Base-by-base conservation (phyloP, 225 moss, liverwort and hornwort genomes). In the Rhytidiadelphus loreus region DNA sequence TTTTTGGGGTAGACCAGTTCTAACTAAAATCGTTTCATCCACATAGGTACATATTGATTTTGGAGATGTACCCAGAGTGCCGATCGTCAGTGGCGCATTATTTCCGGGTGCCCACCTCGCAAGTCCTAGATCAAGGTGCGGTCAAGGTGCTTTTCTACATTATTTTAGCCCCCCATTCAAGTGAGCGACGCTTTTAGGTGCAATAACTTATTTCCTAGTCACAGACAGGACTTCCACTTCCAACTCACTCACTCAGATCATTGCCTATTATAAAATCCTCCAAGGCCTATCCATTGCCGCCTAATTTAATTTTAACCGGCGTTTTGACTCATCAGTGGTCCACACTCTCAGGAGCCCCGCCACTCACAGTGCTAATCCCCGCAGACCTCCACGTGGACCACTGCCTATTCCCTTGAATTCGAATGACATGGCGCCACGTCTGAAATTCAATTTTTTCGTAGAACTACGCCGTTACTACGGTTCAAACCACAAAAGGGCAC, bases 351-450 rank as follows among this genome's bases (percentile, higher is more conserved):
- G 91, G 88, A 86, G 37, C 35, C 30, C 3, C n/a, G n/a, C n/a
- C n/a, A n/a, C n/a, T n/a, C n/a, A n/a, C n/a, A 48, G 60, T 60
- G 69, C 68, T 82, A 2, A 83, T 88, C 62, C 19, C 2, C 6
- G 24, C 16, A 52, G 52, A 11, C 6, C 48, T 80, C 89, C 87
- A 84, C 44, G 74, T 89, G 80, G 73, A 84, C 80, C 73, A 17
- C 8, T 78, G 1, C 2, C 7, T 24, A 25, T 48, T n/a, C 78
- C 10, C 30, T 69, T 13, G 4, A 18, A 29, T 25, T 66, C 8
- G 19, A 74, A 60, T 89, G 84, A 89, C 87, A 26, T 84, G 89
- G 89, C 60, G 75, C 84, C 91, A 89, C 89, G 60, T 84, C 79
- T 5, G 76, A 86, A 61, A 37, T 39, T 50, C 50, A 48, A 48